Conservation (phyloP, 352 stramenopile species). For the Phytophthora agathidicida region DNA sequence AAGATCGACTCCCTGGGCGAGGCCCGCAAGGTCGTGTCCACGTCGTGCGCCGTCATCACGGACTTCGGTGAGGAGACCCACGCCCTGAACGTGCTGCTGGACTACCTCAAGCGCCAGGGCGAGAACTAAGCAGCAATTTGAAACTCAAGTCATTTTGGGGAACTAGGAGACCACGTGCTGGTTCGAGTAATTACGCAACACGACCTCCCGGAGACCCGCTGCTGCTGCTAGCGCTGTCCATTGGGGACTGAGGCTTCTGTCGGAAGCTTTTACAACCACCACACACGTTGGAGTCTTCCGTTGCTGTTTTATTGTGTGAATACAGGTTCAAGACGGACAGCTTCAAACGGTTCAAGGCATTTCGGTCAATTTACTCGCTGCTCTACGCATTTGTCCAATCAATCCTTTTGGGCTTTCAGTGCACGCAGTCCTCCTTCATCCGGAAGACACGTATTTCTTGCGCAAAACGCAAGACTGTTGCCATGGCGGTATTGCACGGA, state of each 20-base stretch:
- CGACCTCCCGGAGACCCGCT: conserved; percentile 19
- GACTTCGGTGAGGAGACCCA: conserved; percentile 99
- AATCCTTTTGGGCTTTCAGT: conserved; percentile 6
- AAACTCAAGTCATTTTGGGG: conserved; percentile 3
- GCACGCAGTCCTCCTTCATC: conserved; percentile 29
- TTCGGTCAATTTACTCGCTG: conserved; percentile 21
- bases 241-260: conserved; percentile 40
- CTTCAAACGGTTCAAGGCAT: conserved; percentile 4
- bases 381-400: conserved; percentile 21
- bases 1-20: conserved; percentile 98
- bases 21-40: conserved; percentile 98
- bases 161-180: conserved; percentile 38
- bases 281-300: conserved; percentile 3
- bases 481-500: neutral
- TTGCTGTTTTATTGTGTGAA: conserved; percentile 1
- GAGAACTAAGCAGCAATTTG: conserved; percentile 85
- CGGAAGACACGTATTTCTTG: conserved; percentile 16
- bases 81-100: conserved; percentile 97
- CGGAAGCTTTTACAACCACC: conserved; percentile 53
- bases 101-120: conserved; percentile 98
- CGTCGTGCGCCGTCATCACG: conserved; percentile 98
- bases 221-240: conserved; percentile 28
- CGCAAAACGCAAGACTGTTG: conserved; percentile 2
- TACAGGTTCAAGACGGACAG: neutral
- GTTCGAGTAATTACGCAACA: conserved; percentile 29